Conservation (phyloP, 106 monocot species). For the Allium sativum region DNA sequence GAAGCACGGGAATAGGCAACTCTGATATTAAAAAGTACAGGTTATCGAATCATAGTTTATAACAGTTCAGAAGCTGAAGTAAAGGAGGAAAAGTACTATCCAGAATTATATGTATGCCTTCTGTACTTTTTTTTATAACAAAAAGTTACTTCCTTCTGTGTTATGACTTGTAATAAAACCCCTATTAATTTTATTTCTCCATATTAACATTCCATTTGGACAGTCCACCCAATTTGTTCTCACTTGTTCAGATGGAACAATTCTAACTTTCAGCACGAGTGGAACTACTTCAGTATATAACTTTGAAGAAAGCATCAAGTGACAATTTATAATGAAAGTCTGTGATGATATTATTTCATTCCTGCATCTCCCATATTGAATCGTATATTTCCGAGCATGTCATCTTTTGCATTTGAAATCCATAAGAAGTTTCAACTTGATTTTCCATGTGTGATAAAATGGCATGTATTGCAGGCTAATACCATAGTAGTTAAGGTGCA, state of each 20-base stretch:
- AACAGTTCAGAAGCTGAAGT: conserved; percentile 22
- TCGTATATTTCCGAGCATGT: background rate
- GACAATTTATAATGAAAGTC: background rate
- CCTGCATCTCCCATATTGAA: background rate
- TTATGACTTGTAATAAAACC: background rate
- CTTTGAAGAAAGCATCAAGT: conserved; percentile 49
- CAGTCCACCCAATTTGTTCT: conserved; percentile 72
- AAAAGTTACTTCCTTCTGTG: background rate
- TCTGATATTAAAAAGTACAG: conserved; percentile 42
- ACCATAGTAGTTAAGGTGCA: no score
- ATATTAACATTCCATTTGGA: conserved; percentile 79
- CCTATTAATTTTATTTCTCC: conserved; percentile 5
- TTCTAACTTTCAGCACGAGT: conserved; percentile 53
- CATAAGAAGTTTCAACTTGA: no score
- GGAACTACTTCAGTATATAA: conserved; percentile 34
- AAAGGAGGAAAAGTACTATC: conserved; percentile 75
- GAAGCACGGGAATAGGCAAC: conserved; percentile 53
- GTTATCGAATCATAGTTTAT: conserved; percentile 47
- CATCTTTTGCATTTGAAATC: background rate
- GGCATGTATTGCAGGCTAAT: no score
- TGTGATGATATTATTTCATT: background rate
- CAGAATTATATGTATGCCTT: conserved; percentile 43
- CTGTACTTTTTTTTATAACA: background rate
- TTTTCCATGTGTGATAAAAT: no score
- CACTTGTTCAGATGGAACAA: conserved; percentile 54